Evolutionary conservation across 306 rosid genomes (phyloP), one percentile per base, ranked within the genome.

Genomic region (Inga leiocalycina): DNA sequence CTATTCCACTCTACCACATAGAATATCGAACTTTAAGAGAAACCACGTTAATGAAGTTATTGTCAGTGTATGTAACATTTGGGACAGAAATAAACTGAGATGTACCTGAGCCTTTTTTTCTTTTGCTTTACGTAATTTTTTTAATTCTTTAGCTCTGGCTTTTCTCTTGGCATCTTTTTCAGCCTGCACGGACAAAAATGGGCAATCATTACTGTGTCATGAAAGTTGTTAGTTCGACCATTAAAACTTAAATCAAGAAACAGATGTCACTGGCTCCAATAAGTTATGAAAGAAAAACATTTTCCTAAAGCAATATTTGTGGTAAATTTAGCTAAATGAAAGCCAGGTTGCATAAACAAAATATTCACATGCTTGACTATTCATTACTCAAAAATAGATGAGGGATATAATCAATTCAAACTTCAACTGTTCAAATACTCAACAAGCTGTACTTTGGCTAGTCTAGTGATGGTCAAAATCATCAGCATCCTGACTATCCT

Each of bases 151-250:
- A 52, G 98, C 97, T 91, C 88, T 92, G 71, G 98, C 97, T 88
- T 93, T 96, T 88, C 56, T 89, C 88, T 92, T 96, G 16, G 97
- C 97, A 77, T 93, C 98, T 82, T 96, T 96, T 90, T 92, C 99
- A 2, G 93, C 98, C 99, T 96, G 88, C 65, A 86, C 74, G 84
- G 77, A 81, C 80, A 79, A 69, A 85, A 81, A 79, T 45, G 41
- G 39, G 15, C 69, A 84, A 84, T 32, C 30, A 71, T 66, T 78
- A 80, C 64, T 56, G 69, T 34, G 41, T 37, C 8, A 37, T 37
- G 41, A 37, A 5, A 0, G 57, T 64, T 57, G 34, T 45, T 43
- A 84, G 74, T 30, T 66, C 45, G 72, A 48, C 37, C 64, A 41
- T 39, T 62, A 80, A 81, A 83, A 68, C 72, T 51, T 24, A 64